Conservation (phyloP, 2,329 filamentous ascomycete species). For the Alternaria angustiovoidea region DNA sequence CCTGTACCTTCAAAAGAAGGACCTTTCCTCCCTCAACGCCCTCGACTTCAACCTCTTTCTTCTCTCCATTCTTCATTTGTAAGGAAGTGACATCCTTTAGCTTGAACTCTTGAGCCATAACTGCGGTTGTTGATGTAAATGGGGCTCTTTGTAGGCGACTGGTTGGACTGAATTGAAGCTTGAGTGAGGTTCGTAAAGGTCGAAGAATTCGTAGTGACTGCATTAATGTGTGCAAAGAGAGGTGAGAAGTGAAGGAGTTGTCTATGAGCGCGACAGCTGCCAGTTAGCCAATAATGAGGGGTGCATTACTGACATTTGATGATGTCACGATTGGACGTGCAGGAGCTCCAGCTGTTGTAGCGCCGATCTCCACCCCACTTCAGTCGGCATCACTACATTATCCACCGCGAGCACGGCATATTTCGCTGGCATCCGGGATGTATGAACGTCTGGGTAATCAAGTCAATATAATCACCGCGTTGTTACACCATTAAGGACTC, state of each 20-base stretch:
- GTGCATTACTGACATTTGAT: constrained; percentile 16
- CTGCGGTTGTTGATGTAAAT: constrained; percentile 39
- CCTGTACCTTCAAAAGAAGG: constrained; percentile 79
- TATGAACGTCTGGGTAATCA: neutral
- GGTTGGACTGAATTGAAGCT: constrained; percentile 25
- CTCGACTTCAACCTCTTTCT: constrained; percentile 89
- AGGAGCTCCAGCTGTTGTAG: constrained; percentile 1
- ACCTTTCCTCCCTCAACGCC: constrained; percentile 88
- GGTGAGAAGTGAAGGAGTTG: constrained; percentile 4
- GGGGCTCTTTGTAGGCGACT: constrained; percentile 26
- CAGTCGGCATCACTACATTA: neutral
- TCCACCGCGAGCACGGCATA: neutral
- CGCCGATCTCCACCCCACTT: constrained; percentile 4
- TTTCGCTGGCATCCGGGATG: neutral
- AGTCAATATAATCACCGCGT: neutral
- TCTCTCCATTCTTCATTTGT: constrained; percentile 79
- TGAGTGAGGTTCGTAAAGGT: constrained; percentile 33
- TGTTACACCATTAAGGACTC: neutral
- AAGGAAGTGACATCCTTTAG: constrained; percentile 81
- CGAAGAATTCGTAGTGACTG: constrained; percentile 35
- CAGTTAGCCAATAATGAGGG: constrained; percentile 17
- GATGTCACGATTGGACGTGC: constrained; percentile 24
- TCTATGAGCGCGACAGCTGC: constrained; percentile 14
- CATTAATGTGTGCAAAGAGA: constrained; percentile 30
- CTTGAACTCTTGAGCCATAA: constrained; percentile 60